phyloP scores from a whole-genome alignment of 306 rosid species.

The Lupinus albus region DNA sequence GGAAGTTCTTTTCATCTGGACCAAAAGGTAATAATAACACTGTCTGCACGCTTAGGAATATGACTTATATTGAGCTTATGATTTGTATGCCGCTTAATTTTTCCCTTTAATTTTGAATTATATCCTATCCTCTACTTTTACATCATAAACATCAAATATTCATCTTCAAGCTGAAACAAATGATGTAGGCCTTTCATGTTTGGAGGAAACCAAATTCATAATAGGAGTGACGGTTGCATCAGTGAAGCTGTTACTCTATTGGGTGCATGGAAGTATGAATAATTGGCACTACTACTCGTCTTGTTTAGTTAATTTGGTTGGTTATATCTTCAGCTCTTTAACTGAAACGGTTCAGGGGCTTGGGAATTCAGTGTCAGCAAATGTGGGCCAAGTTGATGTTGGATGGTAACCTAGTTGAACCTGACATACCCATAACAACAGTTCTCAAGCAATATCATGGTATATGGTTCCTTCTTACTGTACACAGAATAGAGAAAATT shows the following conservation, averaged over 20 bases:
- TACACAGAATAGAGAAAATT: constrained; percentile 41
- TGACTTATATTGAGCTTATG: constrained; percentile 8
- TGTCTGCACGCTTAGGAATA: constrained; percentile 23
- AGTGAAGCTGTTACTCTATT: constrained; percentile 42
- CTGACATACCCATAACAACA: constrained; percentile 34
- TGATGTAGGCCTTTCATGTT: constrained; percentile 53
- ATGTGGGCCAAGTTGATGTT: constrained; percentile 30
- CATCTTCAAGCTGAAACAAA: constrained; percentile 44
- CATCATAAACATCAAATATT: constrained; percentile 28
- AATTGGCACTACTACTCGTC: neutral
- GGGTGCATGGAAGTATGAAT: constrained; percentile 59
- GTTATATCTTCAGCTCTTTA: constrained; percentile 7
- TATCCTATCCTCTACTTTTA: constrained; percentile 7
- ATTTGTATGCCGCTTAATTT: neutral
- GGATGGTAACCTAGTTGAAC: constrained; percentile 17
- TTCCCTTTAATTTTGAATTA: neutral
- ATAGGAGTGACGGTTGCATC: constrained; percentile 47
- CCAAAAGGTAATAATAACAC: constrained; percentile 53
- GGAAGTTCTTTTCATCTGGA: constrained; percentile 57
- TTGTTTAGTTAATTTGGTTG: constrained; percentile 23
- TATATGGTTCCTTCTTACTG: constrained; percentile 29
- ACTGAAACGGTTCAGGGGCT: constrained; percentile 58
- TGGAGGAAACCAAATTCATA: constrained; percentile 57
- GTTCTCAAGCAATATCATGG: constrained; percentile 33
- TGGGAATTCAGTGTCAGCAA: constrained; percentile 63